These are phyloP conservation scores for Mucor saturninus DNA, from an alignment of 371 early-diverging fungal species.

Conservation along the genomic window DNA sequence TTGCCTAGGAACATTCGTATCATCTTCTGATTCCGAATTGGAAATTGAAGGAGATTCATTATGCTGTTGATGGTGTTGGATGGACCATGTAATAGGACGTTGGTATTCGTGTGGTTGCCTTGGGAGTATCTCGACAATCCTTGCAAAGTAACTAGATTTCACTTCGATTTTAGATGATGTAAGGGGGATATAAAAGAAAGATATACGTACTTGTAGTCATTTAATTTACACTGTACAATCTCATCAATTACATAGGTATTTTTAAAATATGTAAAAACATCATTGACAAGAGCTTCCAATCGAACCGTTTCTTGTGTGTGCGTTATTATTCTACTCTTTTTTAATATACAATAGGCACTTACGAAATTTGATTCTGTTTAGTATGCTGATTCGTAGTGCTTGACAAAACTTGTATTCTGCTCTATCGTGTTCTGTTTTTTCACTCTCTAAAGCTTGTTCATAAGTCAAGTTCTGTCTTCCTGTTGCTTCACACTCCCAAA, in stretches of 20 bases:
- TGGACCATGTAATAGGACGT: background rate
- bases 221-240: constrained; percentile 44
- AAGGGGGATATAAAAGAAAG: background rate
- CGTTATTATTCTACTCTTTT: too few species aligned
- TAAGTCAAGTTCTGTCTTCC: constrained; percentile 79
- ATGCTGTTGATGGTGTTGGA: too few species aligned
- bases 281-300: constrained; percentile 55
- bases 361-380: constrained; percentile 75
- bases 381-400: constrained; percentile 61
- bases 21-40: constrained; percentile 6
- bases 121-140: constrained; percentile 37
- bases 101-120: background rate
- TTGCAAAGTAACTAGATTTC: constrained; percentile 36
- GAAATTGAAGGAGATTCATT: background rate
- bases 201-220: constrained; percentile 34
- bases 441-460: constrained; percentile 85
- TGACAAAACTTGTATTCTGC: constrained; percentile 67
- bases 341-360: constrained; percentile 15
- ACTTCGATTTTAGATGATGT: background rate
- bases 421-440: constrained; percentile 58
- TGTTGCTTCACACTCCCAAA: constrained; percentile 81
- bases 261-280: constrained; percentile 48
- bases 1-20: constrained; percentile 38
- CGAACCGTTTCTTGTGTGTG: constrained; percentile 44
- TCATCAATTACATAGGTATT: constrained; percentile 49